Evolutionary conservation across 768 basidiomycete species (phyloP), one percentile per base, ranked within the genome.

Genomic region (Tricholoma bakamatsutake): DNA sequence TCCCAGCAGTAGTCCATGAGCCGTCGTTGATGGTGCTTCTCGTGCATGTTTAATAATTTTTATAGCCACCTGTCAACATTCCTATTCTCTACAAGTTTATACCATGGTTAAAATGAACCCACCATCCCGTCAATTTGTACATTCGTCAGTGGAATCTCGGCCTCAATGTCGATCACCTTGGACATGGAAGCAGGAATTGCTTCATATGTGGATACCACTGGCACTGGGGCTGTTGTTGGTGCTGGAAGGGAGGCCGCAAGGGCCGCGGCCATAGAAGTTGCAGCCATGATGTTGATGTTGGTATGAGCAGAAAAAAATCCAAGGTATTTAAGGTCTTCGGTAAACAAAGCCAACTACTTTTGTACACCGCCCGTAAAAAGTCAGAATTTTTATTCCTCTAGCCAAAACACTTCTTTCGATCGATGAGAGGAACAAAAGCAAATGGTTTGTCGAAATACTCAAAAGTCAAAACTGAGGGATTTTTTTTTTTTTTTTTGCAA

Each of bases 1-100:
- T 42, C 95, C 95, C 54, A 98, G 79, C 50, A 98, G 73, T 55
- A 95, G 78, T 56, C 95, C 95, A 66, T 91, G 84, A 27, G 88
- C 87, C 50, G 82, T 81, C n/a, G 83, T 73, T 8, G 85, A 82
- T 27, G 80, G 76, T 12, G 85, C 78, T 67, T 96, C 95, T 50
- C 87, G 82, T 42, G 90, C 83, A 67, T 97, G 95, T 73, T 97
- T 96, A 65, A 95, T 78, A 53, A 98, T 94, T 76, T 96, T 97
- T 53, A 90, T 83, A 55, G 95, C 86, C 52, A 92, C 93, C 94
- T 96, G 67, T 43, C 5, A 15, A 31, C 52, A 8, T 28, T 55
- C 12, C 15, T 42, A 10, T 48, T 13, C 31, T 53, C 21, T 13
- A 42, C 5, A 42, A 3, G 31, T 45, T 50, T 46, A 39, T 56